Conservation (phyloP, 345 rosid species). For the Euphorbia pulcherrima region DNA sequence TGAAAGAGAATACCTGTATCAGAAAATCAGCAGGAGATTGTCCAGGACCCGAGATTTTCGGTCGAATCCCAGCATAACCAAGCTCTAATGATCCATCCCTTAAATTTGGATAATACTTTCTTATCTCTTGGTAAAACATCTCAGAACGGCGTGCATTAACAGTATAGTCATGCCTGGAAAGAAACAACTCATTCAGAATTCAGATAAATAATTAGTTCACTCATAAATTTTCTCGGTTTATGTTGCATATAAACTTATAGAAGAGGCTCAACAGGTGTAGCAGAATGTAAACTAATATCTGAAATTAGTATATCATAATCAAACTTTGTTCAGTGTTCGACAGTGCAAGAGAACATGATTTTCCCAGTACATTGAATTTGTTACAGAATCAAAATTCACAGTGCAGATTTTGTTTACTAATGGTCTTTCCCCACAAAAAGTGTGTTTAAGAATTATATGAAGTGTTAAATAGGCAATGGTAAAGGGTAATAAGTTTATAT, state of each 20-base stretch:
- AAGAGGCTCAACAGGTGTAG: not conserved
- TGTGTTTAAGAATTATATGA: not conserved
- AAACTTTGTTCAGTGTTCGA: not conserved
- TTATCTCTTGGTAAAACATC: slow-evolving; percentile 68
- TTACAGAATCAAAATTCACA: not conserved
- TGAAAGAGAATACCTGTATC: slow-evolving; percentile 54
- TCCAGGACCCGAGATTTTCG: slow-evolving; percentile 73
- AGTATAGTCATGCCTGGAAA: slow-evolving; percentile 62
- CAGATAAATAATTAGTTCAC: not conserved
- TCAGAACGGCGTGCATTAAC: slow-evolving; percentile 47
- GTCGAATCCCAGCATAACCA: slow-evolving; percentile 82
- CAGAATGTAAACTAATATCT: not conserved
- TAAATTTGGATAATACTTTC: slow-evolving; percentile 73
- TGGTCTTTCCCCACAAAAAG: too few species aligned
- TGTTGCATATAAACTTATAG: slow-evolving; percentile 2
- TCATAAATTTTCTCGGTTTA: not conserved
- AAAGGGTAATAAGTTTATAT: too few species aligned
- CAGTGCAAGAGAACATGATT: not conserved
- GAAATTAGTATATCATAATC: not conserved
- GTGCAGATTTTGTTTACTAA: not conserved
- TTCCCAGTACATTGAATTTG: not conserved
- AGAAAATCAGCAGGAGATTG: slow-evolving; percentile 66
- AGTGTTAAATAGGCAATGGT: not conserved
- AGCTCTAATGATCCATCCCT: slow-evolving; percentile 67
- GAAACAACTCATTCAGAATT: not conserved